Evolutionary conservation across 2,329 filamentous ascomycete genomes (phyloP), one percentile per base, ranked within the genome.

Genomic region (Fusarium cicatricum): DNA sequence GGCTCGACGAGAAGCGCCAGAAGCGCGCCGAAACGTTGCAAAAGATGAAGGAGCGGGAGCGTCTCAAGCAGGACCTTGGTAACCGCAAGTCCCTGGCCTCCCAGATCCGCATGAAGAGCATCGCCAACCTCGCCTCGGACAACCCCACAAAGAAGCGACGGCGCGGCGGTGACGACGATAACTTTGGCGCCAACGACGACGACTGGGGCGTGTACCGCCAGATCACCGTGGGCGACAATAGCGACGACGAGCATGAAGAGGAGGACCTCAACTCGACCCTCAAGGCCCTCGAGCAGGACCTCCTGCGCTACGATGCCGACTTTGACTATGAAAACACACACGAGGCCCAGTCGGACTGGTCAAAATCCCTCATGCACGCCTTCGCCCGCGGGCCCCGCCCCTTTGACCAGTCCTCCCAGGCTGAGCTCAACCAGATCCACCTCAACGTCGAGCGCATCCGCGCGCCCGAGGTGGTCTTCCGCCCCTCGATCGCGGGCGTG

Each of bases 201-300:
- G 95, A 99, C 74, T 99, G 95, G 95, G 92, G 92, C 53, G 92
- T 99, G 12, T 99, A 99, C 75, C 89, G 95, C 47, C 91, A 91
- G 34, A 96, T 98, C 52, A 91, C 92, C 2, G 92, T 90, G 1
- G 92, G 92, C 44, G 89, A 90, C 8, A 83, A 82, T 65, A 91
- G 90, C 70, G 91, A 95, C 59, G 93, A 97, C 64, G 90, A 94
- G 68, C 92, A 96, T 44, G 93, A 96, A 71, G 94, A 98, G 71
- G 91, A 94, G 73, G 94, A 98, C 69, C 83, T 97, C 0, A 84
- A 85, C 52, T 85, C 82, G 5, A 85, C 82, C 52, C 84, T 99
- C 39, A 90, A 90, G 71, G 80, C 79, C 2, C 85, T 97, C 11
- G 95, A 99, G 77, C 82, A 87, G 45, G 91, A 97, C 67, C 83